Percentiles rank a stretch among this genome's conserved stretches.
These are phyloP conservation scores for Podaxis rugospora DNA, from an alignment of 768 basidiomycete species.

Conservation along the genomic window DNA sequence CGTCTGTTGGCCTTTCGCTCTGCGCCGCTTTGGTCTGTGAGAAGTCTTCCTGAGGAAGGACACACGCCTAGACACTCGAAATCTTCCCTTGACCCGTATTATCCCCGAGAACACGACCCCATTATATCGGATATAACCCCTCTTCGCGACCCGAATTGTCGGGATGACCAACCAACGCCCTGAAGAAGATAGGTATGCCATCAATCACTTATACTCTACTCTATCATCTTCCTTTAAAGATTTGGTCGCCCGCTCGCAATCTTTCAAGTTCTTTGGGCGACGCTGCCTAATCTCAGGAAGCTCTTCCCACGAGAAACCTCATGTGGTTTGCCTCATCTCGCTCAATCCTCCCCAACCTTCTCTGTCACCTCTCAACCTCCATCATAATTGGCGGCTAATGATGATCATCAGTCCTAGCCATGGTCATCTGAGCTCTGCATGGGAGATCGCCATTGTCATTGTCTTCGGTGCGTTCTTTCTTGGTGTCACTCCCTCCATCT, in stretches of 20 bases:
- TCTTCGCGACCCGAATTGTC: neutral
- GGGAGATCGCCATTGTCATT: conserved; percentile 33
- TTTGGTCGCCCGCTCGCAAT: neutral
- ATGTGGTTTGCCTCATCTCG: too few relatives aligned
- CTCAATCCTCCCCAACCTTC: neutral
- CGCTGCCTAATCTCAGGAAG: neutral
- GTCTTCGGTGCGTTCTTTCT: conserved; percentile 26
- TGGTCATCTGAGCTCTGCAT: conserved; percentile 29
- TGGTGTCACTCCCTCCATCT: neutral
- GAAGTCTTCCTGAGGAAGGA: neutral
- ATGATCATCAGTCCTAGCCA: conserved; percentile 23
- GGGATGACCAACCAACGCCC: neutral
- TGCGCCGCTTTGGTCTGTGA: too few relatives aligned
- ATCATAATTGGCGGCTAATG: neutral
- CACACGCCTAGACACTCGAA: neutral
- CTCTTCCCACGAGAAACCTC: neutral
- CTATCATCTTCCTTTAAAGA: neutral
- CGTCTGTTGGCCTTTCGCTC: neutral
- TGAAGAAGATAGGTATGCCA: neutral
- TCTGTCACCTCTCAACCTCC: neutral
- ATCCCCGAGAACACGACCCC: neutral
- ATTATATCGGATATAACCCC: neutral
- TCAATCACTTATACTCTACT: neutral
- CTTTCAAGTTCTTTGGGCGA: neutral
- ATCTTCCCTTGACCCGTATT: neutral